Evolutionary conservation across 1,139 yeast species (phyloP).

Genomic region (Candida albicans): DNA sequence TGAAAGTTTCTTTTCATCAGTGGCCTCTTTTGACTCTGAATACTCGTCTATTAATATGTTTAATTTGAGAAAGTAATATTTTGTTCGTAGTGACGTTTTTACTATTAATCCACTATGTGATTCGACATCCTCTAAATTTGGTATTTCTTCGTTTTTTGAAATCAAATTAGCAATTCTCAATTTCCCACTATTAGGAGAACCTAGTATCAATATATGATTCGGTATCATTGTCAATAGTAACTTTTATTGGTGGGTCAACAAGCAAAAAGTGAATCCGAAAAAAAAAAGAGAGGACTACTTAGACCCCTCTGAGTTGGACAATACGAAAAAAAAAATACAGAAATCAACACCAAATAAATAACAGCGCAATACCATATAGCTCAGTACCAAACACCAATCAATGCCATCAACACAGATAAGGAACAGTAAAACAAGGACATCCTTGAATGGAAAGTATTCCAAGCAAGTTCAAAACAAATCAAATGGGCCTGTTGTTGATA

Average conservation of each 20-base stretch:
- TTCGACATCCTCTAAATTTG: constrained; percentile 12
- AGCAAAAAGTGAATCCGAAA: too few relatives aligned
- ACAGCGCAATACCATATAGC: not conserved
- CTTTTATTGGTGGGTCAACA: not conserved
- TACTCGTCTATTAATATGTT: constrained; percentile 42
- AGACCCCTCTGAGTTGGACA: too few relatives aligned
- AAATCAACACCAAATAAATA: not conserved
- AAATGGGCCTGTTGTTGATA: constrained; percentile 18
- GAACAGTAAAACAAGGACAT: not conserved
- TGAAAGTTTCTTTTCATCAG: constrained; percentile 11
- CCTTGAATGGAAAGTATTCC: not conserved
- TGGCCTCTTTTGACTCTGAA: constrained; percentile 21
- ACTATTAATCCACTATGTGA: constrained; percentile 42
- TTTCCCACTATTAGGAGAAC: constrained; percentile 41
- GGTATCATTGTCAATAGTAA: constrained; percentile 20
- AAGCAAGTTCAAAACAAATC: not conserved
- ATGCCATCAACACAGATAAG: constrained; percentile 9
- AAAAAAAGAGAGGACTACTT: not conserved
- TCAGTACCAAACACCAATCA: not conserved
- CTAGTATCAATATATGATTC: constrained; percentile 40
- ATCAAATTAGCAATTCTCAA: constrained; percentile 28
- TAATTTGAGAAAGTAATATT: constrained; percentile 32
- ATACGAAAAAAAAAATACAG: too few relatives aligned
- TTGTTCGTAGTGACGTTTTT: constrained; percentile 28
- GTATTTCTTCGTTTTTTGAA: constrained; percentile 10